Conservation (phyloP, 1,284 basidiomycete genomes). For the Pseudozyma tsukubaensis region DNA sequence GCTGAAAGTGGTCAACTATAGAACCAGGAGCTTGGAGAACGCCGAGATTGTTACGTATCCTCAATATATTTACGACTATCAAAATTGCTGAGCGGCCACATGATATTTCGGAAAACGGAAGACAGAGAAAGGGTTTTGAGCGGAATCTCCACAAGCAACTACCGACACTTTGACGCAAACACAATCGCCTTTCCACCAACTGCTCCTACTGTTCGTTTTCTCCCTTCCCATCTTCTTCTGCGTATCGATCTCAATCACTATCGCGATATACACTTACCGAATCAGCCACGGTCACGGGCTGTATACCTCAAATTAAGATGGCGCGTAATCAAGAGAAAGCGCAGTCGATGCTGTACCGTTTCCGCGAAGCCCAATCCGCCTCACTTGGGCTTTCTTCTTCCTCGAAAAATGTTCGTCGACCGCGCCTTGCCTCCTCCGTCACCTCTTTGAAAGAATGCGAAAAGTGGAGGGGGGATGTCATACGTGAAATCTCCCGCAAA, state of each 20-base stretch:
- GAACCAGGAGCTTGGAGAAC: background rate
- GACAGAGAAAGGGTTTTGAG: background rate
- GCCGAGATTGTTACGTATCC: background rate
- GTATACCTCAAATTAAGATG: slow-evolving; percentile 37
- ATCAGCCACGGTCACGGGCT: background rate
- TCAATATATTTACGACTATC: background rate
- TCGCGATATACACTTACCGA: background rate
- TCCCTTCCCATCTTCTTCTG: background rate
- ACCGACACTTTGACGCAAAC: background rate
- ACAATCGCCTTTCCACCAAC: background rate
- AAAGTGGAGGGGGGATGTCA: slow-evolving; percentile 92
- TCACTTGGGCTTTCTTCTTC: slow-evolving; percentile 83
- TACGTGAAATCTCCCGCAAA: slow-evolving; percentile 93
- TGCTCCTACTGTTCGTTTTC: background rate
- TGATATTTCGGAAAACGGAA: background rate
- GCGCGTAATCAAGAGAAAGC: slow-evolving; percentile 68
- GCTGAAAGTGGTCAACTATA: background rate
- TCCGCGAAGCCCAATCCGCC: slow-evolving; percentile 93
- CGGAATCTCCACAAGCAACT: background rate
- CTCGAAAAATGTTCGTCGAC: slow-evolving; percentile 79
- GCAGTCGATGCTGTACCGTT: slow-evolving; percentile 94
- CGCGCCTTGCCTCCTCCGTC: slow-evolving; percentile 88
- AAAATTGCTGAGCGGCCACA: background rate
- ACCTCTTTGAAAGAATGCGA: slow-evolving; percentile 93
- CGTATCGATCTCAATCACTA: background rate